Evolutionary conservation across 1,284 basidiomycete genomes (phyloP).

Genomic region (Pseudozyma tsukubaensis): DNA sequence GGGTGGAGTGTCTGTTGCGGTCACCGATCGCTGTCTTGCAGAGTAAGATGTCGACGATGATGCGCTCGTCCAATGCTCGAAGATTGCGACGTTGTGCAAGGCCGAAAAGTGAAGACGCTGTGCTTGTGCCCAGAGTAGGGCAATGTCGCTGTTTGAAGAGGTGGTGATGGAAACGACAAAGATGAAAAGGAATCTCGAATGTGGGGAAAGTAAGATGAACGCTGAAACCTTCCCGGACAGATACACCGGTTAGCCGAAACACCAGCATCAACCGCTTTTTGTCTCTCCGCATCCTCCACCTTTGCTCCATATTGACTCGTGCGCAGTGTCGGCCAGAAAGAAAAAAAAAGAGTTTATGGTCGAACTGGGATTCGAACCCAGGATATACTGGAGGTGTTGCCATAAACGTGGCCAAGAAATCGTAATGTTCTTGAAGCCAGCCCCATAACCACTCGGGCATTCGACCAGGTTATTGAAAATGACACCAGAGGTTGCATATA

Average conservation of each 20-base stretch:
- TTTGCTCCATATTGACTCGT: conserved; percentile 6
- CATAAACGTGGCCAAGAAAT: conserved; percentile 49
- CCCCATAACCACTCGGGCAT: conserved; percentile 58
- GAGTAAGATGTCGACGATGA: too few relatives aligned
- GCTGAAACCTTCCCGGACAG: background rate
- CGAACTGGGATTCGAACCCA: conserved; percentile 57
- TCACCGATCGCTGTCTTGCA: too few relatives aligned
- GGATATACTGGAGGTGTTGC: conserved; percentile 52
- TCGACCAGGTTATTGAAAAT: conserved; percentile 22
- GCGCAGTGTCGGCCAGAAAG: background rate
- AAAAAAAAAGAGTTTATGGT: conserved; percentile 30
- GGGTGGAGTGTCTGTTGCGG: background rate
- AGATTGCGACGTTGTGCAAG: too few relatives aligned
- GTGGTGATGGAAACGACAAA: background rate
- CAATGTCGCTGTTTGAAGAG: background rate
- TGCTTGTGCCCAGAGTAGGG: background rate
- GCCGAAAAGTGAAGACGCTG: background rate
- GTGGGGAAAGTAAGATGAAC: conserved; percentile 4
- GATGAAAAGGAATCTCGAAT: background rate
- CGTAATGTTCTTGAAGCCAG: conserved; percentile 46
- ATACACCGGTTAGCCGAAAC: conserved; percentile 5
- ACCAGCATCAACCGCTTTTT: background rate
- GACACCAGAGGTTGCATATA: background rate
- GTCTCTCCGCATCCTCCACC: conserved; percentile 20
- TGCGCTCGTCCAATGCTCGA: too few relatives aligned